phyloP scores from a whole-genome alignment of 23 red algal species.

The Gracilaria caudata region DNA sequence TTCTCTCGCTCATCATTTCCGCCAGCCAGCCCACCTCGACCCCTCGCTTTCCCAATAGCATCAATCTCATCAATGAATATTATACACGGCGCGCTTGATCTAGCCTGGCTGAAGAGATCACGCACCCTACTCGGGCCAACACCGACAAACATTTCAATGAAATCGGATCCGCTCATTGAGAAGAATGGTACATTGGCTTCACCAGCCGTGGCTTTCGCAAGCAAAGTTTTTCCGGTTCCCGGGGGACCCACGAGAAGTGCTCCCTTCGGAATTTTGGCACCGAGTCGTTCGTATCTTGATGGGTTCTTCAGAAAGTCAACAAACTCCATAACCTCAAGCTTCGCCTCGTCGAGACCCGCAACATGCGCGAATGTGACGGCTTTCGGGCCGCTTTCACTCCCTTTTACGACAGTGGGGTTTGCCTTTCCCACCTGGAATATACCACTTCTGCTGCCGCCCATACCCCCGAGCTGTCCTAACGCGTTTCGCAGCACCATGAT shows the following conservation, averaged over 20 bases:
- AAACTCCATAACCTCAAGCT: constrained; percentile 99
- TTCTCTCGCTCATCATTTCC: constrained; percentile 99
- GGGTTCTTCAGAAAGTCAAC: constrained; percentile 98
- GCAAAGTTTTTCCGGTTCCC: constrained; percentile 96
- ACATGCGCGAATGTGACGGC: constrained; percentile 84
- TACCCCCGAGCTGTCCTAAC: constrained; percentile 62
- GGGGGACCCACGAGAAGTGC: constrained; percentile 97
- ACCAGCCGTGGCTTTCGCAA: constrained; percentile 95
- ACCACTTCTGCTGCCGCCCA: constrained; percentile 72
- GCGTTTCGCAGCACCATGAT: constrained; percentile 83
- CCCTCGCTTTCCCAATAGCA: constrained; percentile 92
- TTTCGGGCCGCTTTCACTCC: constrained; percentile 64
- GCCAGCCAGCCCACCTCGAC: constrained; percentile 91
- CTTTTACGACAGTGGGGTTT: constrained; percentile 91
- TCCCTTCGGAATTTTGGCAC: constrained; percentile 98
- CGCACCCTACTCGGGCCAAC: constrained; percentile 94
- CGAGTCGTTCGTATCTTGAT: constrained; percentile 80
- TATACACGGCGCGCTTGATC: constrained; percentile 93
- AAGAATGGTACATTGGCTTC: constrained; percentile 99
- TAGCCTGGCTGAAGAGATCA: constrained; percentile 92
- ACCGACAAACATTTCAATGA: constrained; percentile 99
- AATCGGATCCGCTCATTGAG: constrained; percentile 97
- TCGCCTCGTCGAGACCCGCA: constrained; percentile 99
- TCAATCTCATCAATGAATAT: constrained; percentile 99
- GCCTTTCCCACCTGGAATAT: constrained; percentile 99